A percentile compares a stretch with the other conserved stretches of the same genome.
Conservation (phyloP, 148 eudicot species). For the Pouteria glomerata region DNA sequence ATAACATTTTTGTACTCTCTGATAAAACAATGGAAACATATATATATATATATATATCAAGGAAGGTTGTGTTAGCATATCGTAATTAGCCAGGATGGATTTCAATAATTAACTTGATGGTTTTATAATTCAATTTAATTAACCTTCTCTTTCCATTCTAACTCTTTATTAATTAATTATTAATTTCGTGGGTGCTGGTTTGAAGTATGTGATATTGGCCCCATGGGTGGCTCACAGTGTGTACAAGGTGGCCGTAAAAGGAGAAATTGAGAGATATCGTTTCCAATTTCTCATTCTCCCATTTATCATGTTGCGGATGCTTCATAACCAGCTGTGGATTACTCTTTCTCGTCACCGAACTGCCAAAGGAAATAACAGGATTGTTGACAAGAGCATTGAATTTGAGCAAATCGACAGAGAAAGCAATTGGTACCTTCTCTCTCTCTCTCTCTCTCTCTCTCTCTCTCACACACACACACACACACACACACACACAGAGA, state of each 20-base stretch:
- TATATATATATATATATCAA: too few relatives aligned
- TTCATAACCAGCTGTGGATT: conserved; percentile 71
- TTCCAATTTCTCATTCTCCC: conserved; percentile 21
- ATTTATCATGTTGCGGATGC: conserved; percentile 38
- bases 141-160: too few relatives aligned
- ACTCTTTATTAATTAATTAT: not conserved
- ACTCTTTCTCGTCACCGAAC: conserved; percentile 61
- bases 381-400: conserved; percentile 59
- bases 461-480: too few relatives aligned
- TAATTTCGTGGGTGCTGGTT: not conserved
- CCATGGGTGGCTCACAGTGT: conserved; percentile 42
- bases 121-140: too few relatives aligned
- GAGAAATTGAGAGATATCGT: conserved; percentile 23
- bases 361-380: conserved; percentile 51
- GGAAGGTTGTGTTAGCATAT: too few relatives aligned
- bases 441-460: not conserved
- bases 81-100: too few relatives aligned
- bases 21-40: too few relatives aligned
- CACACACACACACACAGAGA: not conserved
- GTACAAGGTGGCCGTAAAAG: conserved; percentile 20
- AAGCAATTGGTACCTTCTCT: conserved; percentile 39
- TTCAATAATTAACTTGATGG: too few relatives aligned
- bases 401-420: conserved; percentile 78
- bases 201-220: conserved; percentile 52
- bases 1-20: too few relatives aligned